These are phyloP conservation scores for Adansonia digitata DNA, from an alignment of 345 rosid genomes.

Conservation along the genomic window DNA sequence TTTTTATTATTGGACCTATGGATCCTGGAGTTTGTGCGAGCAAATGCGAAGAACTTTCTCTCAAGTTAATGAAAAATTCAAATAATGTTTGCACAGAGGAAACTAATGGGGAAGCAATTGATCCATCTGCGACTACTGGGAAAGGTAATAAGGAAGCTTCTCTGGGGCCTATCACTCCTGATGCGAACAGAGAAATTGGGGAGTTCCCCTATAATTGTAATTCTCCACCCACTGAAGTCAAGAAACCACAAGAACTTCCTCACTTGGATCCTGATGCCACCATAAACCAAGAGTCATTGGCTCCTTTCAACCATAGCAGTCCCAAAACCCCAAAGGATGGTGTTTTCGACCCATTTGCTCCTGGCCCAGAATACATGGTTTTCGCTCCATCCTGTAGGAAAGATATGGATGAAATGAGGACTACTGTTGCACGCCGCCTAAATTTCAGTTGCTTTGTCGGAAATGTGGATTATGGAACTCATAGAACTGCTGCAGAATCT, in stretches of 20 bases:
- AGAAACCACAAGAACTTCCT: slow-evolving; percentile 14
- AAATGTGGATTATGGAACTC: slow-evolving; percentile 1
- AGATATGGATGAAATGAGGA: slow-evolving; percentile 28
- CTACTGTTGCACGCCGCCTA: slow-evolving; percentile 35
- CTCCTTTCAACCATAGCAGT: slow-evolving; percentile 13
- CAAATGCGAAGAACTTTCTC: slow-evolving; percentile 9
- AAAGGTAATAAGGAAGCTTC: slow-evolving; percentile 4
- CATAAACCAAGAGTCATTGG: slow-evolving; percentile 5
- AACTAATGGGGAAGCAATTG: slow-evolving; percentile 8
- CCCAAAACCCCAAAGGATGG: slow-evolving; percentile 43
- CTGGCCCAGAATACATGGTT: slow-evolving; percentile 33
- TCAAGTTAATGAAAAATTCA: not conserved
- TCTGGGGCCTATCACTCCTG: slow-evolving; percentile 39
- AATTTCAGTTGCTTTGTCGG: slow-evolving; percentile 28
- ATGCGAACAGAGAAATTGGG: slow-evolving; percentile 33
- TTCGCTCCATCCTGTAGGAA: slow-evolving; percentile 43
- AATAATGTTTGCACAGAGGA: not conserved
- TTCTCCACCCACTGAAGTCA: slow-evolving; percentile 30
- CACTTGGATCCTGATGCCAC: slow-evolving; percentile 14
- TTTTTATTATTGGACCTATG: slow-evolving; percentile 13
- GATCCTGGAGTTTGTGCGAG: slow-evolving; percentile 17
- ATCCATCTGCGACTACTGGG: not conserved
- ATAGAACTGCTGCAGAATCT: slow-evolving; percentile 8
- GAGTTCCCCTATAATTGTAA: slow-evolving; percentile 26
- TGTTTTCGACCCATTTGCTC: slow-evolving; percentile 53